Evolutionary conservation across 2,329 filamentous ascomycete genomes (phyloP).

Genomic region (Colletotrichum tropicale): DNA sequence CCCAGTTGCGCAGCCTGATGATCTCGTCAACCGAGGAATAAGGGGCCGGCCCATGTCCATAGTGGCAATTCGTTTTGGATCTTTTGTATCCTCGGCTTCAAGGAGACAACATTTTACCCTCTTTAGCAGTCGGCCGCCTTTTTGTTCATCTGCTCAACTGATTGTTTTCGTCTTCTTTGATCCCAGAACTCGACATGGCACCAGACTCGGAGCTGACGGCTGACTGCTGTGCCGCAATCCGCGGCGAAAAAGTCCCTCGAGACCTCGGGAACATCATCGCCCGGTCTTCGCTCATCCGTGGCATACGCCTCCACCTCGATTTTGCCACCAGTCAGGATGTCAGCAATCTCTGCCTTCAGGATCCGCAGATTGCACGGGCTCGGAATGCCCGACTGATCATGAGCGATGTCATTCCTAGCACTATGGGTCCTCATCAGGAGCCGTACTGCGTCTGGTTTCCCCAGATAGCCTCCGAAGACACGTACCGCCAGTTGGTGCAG

Average conservation of each 20-base stretch:
- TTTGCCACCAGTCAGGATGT: not conserved
- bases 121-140: not conserved
- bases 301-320: not conserved
- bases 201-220: not conserved
- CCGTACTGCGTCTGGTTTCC: constrained; percentile 32
- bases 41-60: not conserved
- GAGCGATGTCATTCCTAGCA: constrained; percentile 32
- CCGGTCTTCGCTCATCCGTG: not conserved
- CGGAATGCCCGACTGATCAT: constrained; percentile 26
- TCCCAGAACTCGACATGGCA: not conserved
- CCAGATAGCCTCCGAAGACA: not conserved
- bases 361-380: not conserved
- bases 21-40: not conserved
- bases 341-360: not conserved
- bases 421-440: constrained; percentile 21
- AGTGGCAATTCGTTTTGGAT: not conserved
- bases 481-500: constrained; percentile 34
- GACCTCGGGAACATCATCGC: not conserved
- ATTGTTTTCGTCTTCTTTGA: not conserved
- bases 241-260: not conserved
- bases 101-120: not conserved
- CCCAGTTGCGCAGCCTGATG: not conserved
- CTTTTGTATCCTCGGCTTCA: not conserved
- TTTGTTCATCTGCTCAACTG: not conserved
- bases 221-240: not conserved